Conservation (phyloP, 2,329 filamentous ascomycete genomes). For the Dactylonectria macrodidyma region DNA sequence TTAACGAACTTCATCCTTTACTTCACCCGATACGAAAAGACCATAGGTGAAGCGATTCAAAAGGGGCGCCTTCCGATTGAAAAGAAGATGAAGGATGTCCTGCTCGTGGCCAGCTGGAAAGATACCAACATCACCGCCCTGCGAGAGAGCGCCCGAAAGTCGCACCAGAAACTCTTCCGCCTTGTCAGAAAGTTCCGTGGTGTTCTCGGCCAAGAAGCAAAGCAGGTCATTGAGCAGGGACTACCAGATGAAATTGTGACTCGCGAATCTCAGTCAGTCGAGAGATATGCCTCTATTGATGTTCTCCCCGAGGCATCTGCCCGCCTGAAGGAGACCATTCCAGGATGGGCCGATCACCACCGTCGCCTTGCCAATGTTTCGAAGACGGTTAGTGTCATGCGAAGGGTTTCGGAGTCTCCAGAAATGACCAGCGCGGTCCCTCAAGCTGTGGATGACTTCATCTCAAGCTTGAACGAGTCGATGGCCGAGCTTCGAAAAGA, state of each 20-base stretch:
- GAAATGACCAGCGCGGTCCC: constrained; percentile 69
- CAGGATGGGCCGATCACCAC: constrained; percentile 63
- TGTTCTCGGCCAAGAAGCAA: constrained; percentile 83
- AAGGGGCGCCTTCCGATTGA: constrained; percentile 83
- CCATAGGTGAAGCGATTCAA: constrained; percentile 75
- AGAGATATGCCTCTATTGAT: constrained; percentile 14
- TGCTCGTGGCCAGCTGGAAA: constrained; percentile 96
- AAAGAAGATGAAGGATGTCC: constrained; percentile 92
- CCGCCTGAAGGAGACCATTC: constrained; percentile 47
- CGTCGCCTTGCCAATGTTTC: constrained; percentile 79
- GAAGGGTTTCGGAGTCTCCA: constrained; percentile 69
- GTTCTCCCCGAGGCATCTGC: constrained; percentile 37
- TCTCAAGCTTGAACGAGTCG: constrained; percentile 76
- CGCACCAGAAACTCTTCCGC: constrained; percentile 93
- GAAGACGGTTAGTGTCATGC: constrained; percentile 83
- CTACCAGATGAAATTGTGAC: constrained; percentile 66
- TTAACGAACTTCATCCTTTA: constrained; percentile 84
- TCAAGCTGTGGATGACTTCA: constrained; percentile 75
- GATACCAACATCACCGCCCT: constrained; percentile 95
- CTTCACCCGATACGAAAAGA: constrained; percentile 79
- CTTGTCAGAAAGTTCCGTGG: constrained; percentile 91
- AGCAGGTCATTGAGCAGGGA: constrained; percentile 72
- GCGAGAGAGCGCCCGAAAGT: constrained; percentile 89
- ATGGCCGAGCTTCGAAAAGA: constrained; percentile 84
- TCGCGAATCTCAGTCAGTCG: constrained; percentile 14